A percentile compares a stretch with the other conserved stretches of the same genome.
Evolutionary conservation across 2,329 filamentous ascomycete genomes (phyloP).

Genomic region (Epichloe sylvatica): DNA sequence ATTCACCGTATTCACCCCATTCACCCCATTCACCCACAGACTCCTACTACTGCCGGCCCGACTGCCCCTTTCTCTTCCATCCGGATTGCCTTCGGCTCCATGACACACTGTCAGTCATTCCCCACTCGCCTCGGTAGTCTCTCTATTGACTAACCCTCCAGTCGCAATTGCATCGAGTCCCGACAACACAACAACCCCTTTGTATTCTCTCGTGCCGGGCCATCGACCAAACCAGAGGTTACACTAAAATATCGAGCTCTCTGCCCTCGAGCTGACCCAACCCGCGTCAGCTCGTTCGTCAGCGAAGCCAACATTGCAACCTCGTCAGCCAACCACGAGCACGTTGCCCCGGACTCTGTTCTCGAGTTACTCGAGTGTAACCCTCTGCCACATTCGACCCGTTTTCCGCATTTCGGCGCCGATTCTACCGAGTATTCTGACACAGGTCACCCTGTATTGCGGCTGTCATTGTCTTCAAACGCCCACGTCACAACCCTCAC

Average conservation of each 20-base stretch:
- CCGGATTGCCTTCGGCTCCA: too few relatives aligned
- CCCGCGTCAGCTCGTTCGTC: conserved; percentile 1
- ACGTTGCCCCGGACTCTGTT: neutral
- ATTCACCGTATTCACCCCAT: too few relatives aligned
- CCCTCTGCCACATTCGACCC: neutral
- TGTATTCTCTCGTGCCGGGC: neutral
- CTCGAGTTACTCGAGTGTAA: neutral
- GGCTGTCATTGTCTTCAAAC: neutral
- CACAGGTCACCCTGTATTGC: neutral
- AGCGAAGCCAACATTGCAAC: neutral
- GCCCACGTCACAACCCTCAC: neutral
- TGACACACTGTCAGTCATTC: too few relatives aligned
- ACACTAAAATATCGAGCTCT: neutral
- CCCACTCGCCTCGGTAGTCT: too few relatives aligned
- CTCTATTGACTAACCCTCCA: neutral
- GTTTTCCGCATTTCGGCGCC: conserved; percentile 1
- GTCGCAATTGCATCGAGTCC: neutral
- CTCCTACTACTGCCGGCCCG: too few relatives aligned
- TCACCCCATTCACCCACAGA: too few relatives aligned
- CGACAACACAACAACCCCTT: too few relatives aligned
- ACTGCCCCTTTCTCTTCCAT: too few relatives aligned
- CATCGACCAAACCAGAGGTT: neutral
- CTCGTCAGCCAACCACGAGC: conserved; percentile 5
- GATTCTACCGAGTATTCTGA: neutral
- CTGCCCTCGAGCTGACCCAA: conserved; percentile 2